phyloP scores from a whole-genome alignment of 2,329 filamentous ascomycete genomes.

The Colletotrichum australisinense region DNA sequence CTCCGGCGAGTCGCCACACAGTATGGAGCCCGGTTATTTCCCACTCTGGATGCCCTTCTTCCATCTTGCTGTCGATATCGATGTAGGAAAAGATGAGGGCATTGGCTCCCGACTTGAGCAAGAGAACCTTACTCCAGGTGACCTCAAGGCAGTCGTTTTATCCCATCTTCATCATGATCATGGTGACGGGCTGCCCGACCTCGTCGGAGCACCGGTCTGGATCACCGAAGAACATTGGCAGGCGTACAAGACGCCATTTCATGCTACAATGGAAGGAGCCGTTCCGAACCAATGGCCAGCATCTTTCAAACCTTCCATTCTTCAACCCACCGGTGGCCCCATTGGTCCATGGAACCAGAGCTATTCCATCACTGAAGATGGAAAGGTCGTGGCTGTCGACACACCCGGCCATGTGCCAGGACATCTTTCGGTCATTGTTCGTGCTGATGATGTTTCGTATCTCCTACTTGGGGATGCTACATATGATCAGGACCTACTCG shows the following conservation, averaged over 20 bases:
- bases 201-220: neutral
- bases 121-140: too few species aligned
- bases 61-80: neutral
- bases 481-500: slow-evolving; percentile 4
- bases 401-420: too few species aligned
- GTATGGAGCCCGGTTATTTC: neutral
- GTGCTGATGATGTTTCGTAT: too few species aligned
- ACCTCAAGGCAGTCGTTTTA: neutral
- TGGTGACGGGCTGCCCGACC: neutral
- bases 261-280: neutral
- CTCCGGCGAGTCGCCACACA: neutral
- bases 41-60: slow-evolving; percentile 7
- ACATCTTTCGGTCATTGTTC: too few species aligned
- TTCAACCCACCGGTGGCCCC: too few species aligned
- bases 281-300: too few species aligned
- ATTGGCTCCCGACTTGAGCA: neutral
- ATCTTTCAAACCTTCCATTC: too few species aligned
- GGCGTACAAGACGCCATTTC: neutral
- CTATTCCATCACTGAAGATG: too few species aligned
- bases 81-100: neutral
- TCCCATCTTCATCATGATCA: slow-evolving; percentile 10
- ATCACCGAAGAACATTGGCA: neutral
- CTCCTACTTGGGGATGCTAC: neutral
- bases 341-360: too few species aligned
- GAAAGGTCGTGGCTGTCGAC: too few species aligned